Evolutionary conservation across 495 filamentous ascomycete genomes (phyloP), one percentile per base, ranked within the genome.

Genomic region (Penicillium antarcticum): DNA sequence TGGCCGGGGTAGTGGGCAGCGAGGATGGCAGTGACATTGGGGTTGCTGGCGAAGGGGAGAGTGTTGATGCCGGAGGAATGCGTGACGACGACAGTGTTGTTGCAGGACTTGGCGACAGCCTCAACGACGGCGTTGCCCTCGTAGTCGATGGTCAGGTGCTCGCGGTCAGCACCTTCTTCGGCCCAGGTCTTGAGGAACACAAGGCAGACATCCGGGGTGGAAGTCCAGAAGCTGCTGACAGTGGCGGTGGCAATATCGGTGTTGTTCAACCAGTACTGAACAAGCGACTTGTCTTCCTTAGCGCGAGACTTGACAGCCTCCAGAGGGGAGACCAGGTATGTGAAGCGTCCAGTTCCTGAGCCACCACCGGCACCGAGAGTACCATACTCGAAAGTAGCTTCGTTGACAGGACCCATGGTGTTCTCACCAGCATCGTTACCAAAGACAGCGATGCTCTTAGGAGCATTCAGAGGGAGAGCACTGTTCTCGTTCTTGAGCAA

Each of bases 1-100:
- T 86, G 73, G 4, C 84, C 84, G 0, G 85, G 83, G 75, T 7
- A 81, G 64, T 2, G 81, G 68, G 13, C 82, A 21, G 76, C 79
- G 29, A 87, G 66, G 31, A 87, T 67, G 0, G 80, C 84, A 4
- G 81, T 85, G 13, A 88, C 79, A 54, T 87, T 86, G 31, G 79
- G 79, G 48, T 85, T 70, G 45, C 82, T 78, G 46, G 80, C 68
- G 60, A 79, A 87, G 12, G 75, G 68, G 43, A 87, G 76, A 7
- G 84, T 75, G 1, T 81, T 69, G 3, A 82, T 69, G 8, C 83
- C 85, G 5, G 79, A 80, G 40, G 79, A 82, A 59, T 87, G 82
- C 23, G 82, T 73, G 1, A 86, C 68, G 0, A 87, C 82, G 23
- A 87, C 74, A 13, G 84, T 88, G 62, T 83, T 84, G 49, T 57